Evolutionary conservation across 2,329 filamentous ascomycete genomes (phyloP), one percentile per base, ranked within the genome.

Genomic region (Scedosporium minutisporum): DNA sequence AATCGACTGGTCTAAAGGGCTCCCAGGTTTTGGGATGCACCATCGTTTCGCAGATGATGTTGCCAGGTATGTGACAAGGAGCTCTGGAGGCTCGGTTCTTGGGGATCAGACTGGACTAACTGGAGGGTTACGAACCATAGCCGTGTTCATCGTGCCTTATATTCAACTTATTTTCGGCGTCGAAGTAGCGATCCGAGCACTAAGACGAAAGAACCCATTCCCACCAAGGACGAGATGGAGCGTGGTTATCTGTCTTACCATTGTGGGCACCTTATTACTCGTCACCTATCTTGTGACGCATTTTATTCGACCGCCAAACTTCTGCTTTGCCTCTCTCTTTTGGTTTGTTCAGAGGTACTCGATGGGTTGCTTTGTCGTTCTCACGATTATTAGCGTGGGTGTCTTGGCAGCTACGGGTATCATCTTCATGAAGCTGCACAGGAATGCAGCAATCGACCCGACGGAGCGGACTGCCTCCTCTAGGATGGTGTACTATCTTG

Each of bases 401-500:
- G 73, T 88, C 61, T 69, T 84, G 14, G 65, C 79, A 12, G 78
- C 81, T 65, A 77, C 78, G n/a, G 68, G 79, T 12, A 72, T 81
- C 27, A 80, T 88, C 59, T 87, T 83, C 69, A 70, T 82, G 46
- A 82, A 81, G 64, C 74, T 90, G 25, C 80, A 80, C 66, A 79
- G 78, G 41, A 80, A 79, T 64, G 74, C 78, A 14, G 76, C 78
- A 16, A 78, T 89, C 60, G 83, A 86, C 46, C 75, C 80, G 21
- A 77, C 80, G 16, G 84, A 89, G 71, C 77, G 87, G 57, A 80
- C 85, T 63, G 78, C 83, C 41, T 87, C 87, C 3, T 89, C 87
- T 6, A 79, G 85, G 64, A 89, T 89, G 84, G 83, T 88, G 10
- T 90, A 87, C 70, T 89, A 87, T 69, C 75, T 88, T 65, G 72